Base-by-base conservation (phyloP, 768 basidiomycete genomes). In the Leccinum imitatum region DNA sequence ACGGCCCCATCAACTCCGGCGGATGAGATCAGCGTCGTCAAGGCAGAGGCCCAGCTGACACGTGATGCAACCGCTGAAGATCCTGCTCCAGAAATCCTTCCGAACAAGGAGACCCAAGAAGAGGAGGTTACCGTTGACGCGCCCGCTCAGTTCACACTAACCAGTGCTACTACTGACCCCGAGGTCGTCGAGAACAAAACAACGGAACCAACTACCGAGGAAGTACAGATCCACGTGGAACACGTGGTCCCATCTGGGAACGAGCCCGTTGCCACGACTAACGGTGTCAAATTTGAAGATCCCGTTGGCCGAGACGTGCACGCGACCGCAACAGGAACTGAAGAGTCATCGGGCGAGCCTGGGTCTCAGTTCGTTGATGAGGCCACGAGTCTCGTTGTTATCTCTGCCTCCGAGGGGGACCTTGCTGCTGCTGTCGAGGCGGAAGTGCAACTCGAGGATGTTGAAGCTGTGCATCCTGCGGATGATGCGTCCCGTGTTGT, bases 331-430 rank as follows among this genome's bases (percentile, higher is more conserved):
- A 55, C 53, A 46, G 60, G 37, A 19, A 65, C 19, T 10, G 57
- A 27, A 19, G 50, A 14, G 17, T 31, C 60, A 15, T 52, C 59
- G 54, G 44, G n/a, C 27, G 62, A 30, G 58, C 7, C 30, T 41
- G 25, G 9, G 30, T 2, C 65, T 67, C 65, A 57, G 57, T 67
- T 23, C 15, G 61, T 44, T 39, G 51, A 56, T 25, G 64, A 48
- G 15, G 44, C 54, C 30, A 47, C 41, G 54, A 46, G 23, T 10
- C 6, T 33, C 25, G 37, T 33, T 50, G 31, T 8, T 39, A n/a
- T 39, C 35, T 31, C 41, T 46, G 57, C 23, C 7, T 15, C 60
- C 54, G 54, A 58, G 23, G 57, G 58, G 50, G 19, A 46, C 11
- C 47, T 52, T 30, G 11, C 25, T 17, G 11, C 25, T 17, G 31